A percentile compares a stretch with the other conserved stretches of the same genome.
Conservation (phyloP, 352 stramenopile genomes). For the Pythium volutum region DNA sequence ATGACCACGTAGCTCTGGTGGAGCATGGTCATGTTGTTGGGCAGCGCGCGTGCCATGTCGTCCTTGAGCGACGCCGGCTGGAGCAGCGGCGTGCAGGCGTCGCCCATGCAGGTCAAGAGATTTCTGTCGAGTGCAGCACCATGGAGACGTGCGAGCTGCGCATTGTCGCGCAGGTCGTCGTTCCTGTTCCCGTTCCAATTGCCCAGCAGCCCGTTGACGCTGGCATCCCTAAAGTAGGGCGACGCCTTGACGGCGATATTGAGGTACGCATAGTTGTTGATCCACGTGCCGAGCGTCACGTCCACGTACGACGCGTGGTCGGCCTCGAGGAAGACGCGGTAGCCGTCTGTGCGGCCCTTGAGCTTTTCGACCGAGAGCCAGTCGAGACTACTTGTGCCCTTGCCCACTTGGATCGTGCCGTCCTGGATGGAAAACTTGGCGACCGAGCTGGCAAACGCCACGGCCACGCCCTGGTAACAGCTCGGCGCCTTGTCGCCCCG, state of each 20-base stretch:
- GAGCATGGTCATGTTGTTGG: constrained; percentile 16
- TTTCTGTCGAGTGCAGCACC: constrained; percentile 20
- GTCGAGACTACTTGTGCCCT: constrained; percentile 21
- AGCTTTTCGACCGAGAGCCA: constrained; percentile 31
- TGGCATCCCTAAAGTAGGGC: constrained; percentile 25
- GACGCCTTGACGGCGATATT: constrained; percentile 30
- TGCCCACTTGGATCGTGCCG: constrained; percentile 22
- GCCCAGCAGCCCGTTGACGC: constrained; percentile 27
- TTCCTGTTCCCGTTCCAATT: constrained; percentile 31
- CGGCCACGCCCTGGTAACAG: constrained; percentile 30
- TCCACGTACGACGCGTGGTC: constrained; percentile 34
- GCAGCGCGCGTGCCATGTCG: constrained; percentile 14
- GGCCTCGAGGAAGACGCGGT: constrained; percentile 27
- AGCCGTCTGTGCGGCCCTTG: constrained; percentile 27
- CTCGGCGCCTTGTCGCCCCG: constrained; percentile 12
- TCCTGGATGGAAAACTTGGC: constrained; percentile 30
- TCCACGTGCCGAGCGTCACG: constrained; percentile 25
- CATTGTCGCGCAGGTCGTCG: constrained; percentile 27
- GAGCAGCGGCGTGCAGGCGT: constrained; percentile 22
- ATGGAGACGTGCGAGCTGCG: constrained; percentile 20
- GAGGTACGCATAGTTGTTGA: constrained; percentile 28
- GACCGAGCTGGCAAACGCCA: constrained; percentile 30
- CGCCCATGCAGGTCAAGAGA: constrained; percentile 29
- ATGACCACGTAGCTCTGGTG: constrained; percentile 21
- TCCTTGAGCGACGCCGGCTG: constrained; percentile 23